phyloP scores from a whole-genome alignment of 345 rosid species.

The Corymbia maculata region DNA sequence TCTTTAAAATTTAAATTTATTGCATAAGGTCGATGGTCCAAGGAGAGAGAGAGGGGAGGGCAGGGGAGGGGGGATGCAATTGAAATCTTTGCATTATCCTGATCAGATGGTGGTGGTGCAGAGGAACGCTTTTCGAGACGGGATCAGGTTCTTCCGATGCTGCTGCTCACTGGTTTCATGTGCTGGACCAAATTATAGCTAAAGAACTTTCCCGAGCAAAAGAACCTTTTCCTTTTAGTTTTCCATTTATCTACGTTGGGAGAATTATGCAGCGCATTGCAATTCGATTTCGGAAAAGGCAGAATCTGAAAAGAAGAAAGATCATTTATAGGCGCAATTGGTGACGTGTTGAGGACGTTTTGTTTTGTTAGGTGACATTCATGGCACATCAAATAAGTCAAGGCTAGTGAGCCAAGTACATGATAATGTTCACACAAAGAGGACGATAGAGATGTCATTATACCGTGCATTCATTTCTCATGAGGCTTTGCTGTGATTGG shows the following conservation, averaged over 20 bases:
- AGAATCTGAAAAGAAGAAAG: not conserved
- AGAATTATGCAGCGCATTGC: not conserved
- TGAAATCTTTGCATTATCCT: not conserved
- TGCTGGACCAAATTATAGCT: not conserved
- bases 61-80: not conserved
- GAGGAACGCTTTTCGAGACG: slow-evolving; percentile 42
- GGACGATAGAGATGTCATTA: not conserved
- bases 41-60: not conserved
- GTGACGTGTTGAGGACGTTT: not conserved
- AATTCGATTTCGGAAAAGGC: not conserved
- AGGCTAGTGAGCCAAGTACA: not conserved
- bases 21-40: not conserved
- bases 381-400: not conserved
- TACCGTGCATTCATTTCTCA: not conserved
- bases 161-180: not conserved
- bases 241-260: not conserved
- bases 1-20: not conserved
- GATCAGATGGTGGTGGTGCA: not conserved
- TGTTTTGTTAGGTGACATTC: not conserved
- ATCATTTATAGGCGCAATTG: not conserved
- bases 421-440: not conserved
- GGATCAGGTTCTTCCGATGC: slow-evolving; percentile 31
- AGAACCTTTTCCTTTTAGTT: not conserved
- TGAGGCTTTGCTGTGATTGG: not conserved
- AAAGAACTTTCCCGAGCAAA: not conserved